phyloP scores from a whole-genome alignment of 1,139 yeast genomes.

The Wickerhamiella pararugosa region DNA sequence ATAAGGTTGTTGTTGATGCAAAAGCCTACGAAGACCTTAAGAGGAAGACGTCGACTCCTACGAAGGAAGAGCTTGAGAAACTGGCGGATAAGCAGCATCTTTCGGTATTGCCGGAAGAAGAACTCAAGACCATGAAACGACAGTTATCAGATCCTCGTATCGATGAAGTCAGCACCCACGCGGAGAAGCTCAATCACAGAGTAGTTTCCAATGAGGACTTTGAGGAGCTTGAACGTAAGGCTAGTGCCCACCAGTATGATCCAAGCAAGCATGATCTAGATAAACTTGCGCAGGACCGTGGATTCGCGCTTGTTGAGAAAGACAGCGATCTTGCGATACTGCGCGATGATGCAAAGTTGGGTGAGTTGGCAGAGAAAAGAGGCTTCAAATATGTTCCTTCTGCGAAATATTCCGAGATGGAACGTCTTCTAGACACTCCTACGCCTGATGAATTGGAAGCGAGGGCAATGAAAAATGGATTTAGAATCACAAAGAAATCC shows the following conservation, averaged over 20 bases:
- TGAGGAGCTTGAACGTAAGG: too few species aligned
- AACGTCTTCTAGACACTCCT: not conserved
- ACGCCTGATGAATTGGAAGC: constrained; percentile 13
- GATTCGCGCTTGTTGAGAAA: too few species aligned
- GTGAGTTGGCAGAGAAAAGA: too few species aligned
- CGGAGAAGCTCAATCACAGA: constrained; percentile 8
- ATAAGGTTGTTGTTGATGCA: not conserved
- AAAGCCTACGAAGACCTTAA: constrained; percentile 1
- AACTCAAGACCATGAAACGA: constrained; percentile 9
- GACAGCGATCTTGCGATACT: too few species aligned
- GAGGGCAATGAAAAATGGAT: constrained; percentile 6
- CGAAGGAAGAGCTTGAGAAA: constrained; percentile 19
- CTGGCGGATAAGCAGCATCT: constrained; percentile 21
- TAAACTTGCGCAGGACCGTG: too few species aligned
- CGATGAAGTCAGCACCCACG: constrained; percentile 8
- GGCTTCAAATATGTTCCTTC: too few species aligned
- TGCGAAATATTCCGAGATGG: too few species aligned
- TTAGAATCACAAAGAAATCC: constrained; percentile 1
- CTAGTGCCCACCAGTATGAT: too few species aligned
- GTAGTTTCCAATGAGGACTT: too few species aligned
- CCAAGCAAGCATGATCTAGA: too few species aligned
- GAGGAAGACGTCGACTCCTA: constrained; percentile 16
- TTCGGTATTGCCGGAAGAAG: not conserved
- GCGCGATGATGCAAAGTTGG: too few species aligned
- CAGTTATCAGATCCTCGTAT: constrained; percentile 7